Conservation (phyloP, 2,329 filamentous ascomycete genomes). For the Sporothrix pallida region DNA sequence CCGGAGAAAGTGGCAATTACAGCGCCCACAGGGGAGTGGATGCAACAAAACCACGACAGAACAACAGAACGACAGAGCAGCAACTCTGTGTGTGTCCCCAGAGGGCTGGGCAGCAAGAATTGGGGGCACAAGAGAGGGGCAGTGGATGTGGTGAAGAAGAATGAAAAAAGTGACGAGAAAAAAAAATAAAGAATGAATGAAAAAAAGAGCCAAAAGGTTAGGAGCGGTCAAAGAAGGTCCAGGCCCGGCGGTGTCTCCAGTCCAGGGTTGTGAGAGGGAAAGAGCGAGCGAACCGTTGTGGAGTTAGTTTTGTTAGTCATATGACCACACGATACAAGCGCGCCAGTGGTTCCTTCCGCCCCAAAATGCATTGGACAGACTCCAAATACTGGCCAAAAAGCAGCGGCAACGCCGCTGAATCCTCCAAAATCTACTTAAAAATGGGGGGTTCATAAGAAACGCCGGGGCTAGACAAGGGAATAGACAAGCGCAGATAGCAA, state of each 20-base stretch:
- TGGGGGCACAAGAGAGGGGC: conserved; percentile 8
- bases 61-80: neutral
- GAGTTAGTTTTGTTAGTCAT: conserved; percentile 30
- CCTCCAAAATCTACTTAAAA: neutral
- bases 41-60: neutral
- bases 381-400: conserved; percentile 5
- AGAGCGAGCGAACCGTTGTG: conserved; percentile 16
- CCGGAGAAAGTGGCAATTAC: conserved; percentile 1
- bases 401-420: conserved; percentile 8
- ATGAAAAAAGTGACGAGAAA: neutral
- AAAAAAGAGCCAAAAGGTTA: conserved; percentile 1
- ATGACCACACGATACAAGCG: conserved; percentile 24
- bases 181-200: neutral
- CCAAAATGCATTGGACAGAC: neutral
- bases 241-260: conserved; percentile 15
- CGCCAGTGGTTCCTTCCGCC: conserved; percentile 4
- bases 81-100: conserved; percentile 16
- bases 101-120: conserved; percentile 14
- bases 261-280: conserved; percentile 14
- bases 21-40: neutral
- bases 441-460: neutral
- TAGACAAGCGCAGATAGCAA: neutral
- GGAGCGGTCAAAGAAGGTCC: conserved; percentile 15
- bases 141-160: neutral
- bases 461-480: conserved; percentile 7